Percentiles rank a stretch among this genome's conserved stretches.
Evolutionary conservation across 257 asterid species (phyloP).

Genomic region (Nicotiana undulata): DNA sequence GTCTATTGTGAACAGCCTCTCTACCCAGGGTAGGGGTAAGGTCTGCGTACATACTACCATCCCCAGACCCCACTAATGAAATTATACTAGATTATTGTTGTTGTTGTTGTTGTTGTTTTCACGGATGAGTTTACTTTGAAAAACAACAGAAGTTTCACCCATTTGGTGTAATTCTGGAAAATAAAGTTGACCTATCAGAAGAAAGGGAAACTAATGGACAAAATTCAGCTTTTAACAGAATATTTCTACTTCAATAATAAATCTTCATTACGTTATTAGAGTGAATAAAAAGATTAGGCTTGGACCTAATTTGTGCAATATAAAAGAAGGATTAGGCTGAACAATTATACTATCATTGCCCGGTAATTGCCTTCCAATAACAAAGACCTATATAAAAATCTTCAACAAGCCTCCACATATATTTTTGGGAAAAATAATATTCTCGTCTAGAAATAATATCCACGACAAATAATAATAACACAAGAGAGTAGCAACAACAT

Average conservation of each 20-base stretch:
- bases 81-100: too few relatives aligned
- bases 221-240: conserved; percentile 7
- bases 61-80: too few relatives aligned
- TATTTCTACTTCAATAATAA: not conserved
- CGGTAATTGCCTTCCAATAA: not conserved
- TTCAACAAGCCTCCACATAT: not conserved
- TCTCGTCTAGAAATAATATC: too few relatives aligned
- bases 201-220: not conserved
- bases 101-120: too few relatives aligned
- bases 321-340: not conserved
- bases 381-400: not conserved
- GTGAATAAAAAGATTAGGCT: not conserved
- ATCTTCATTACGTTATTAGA: conserved; percentile 4
- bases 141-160: not conserved
- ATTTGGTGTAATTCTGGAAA: conserved; percentile 7
- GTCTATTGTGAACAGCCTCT: too few relatives aligned
- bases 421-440: too few relatives aligned
- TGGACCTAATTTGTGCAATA: not conserved
- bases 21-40: too few relatives aligned
- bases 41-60: too few relatives aligned
- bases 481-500: too few relatives aligned
- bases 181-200: conserved; percentile 3
- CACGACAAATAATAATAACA: too few relatives aligned
- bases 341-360: not conserved
- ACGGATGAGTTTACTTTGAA: not conserved